Evolutionary conservation across 1,139 yeast genomes (phyloP), one percentile per base, ranked within the genome.

Genomic region (Blastobotrys proliferans): DNA sequence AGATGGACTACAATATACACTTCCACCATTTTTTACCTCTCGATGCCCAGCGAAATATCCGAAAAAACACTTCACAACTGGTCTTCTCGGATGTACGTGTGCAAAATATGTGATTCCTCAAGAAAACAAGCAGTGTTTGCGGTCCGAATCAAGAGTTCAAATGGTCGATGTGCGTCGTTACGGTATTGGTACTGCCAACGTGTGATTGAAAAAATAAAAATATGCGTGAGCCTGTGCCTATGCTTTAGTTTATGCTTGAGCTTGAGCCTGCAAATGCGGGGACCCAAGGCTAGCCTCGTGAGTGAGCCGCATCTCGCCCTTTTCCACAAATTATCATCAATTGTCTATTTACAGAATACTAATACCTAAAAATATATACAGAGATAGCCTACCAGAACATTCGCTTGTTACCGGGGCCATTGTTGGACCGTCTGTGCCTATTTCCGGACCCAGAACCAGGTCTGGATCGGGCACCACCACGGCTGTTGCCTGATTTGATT

Each of bases 1-100:
- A 81, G 62, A 50, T 81, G 80, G 34, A 81, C 66, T 44, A 80
- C 81, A 53, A 83, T 76, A 58, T 77, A 81, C 35, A 33, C 27
- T n/a, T 39, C 42, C 37, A 33, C 28, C 30, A 27, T 27, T 6
- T 6, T 27, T 27, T 6, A 27, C 13, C 13, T 27, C 6, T 27
- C 10, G 6, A 11, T 27, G 6, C 13, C 30, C 14, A 11, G 30
- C 10, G 6, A 6, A 27, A 27, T 27, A 6, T 27, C 30, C 6
- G 14, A 6, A 27, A 11, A 6, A 16, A 9, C 6, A 13, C 13
- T 27, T 27, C 30, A 8, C 10, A 27, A 27, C 6, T n/a, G 6
- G 14, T 9, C 6, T 27, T n/a, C 6, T n/a, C 13, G 30, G 9
- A n/a, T n/a, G n/a, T n/a, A n/a, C 26, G 26, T 22, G 26, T 22